phyloP scores from a whole-genome alignment of 1,139 yeast genomes.

The Lipomyces yarrowii region DNA sequence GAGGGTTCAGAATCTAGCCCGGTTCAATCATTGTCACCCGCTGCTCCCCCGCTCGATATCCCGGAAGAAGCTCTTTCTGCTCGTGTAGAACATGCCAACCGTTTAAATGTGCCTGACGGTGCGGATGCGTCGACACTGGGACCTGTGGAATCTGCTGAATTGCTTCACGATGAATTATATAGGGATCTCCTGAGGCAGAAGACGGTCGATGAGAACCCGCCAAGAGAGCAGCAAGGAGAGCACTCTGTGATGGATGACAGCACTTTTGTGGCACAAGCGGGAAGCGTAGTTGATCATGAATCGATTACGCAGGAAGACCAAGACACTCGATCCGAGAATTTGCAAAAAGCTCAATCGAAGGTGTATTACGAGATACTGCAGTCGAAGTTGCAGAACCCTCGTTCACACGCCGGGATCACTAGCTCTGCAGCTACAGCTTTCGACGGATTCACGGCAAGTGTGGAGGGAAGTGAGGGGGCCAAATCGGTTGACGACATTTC shows the following conservation, averaged over 20 bases:
- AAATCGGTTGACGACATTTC: not conserved
- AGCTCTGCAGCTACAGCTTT: constrained; percentile 22
- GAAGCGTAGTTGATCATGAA: constrained; percentile 20
- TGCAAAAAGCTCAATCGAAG: constrained; percentile 20
- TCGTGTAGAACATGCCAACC: not conserved
- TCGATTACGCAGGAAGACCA: constrained; percentile 4
- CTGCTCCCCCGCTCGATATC: not conserved
- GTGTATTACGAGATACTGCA: constrained; percentile 23
- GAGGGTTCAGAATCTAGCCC: not conserved
- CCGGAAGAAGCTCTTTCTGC: not conserved
- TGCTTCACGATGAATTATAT: constrained; percentile 19
- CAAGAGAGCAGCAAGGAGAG: not conserved
- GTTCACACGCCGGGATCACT: constrained; percentile 5
- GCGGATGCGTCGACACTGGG: not conserved
- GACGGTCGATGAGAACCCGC: not conserved
- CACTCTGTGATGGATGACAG: constrained; percentile 12
- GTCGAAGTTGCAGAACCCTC: constrained; percentile 19
- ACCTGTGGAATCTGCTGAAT: not conserved
- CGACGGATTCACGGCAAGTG: constrained; percentile 13
- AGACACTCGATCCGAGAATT: constrained; percentile 11
- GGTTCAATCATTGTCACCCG: constrained; percentile 5
- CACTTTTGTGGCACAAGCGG: constrained; percentile 25
- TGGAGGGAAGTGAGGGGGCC: constrained; percentile 3
- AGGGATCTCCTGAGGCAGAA: constrained; percentile 19
- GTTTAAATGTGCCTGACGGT: not conserved